Evolutionary conservation across 2,329 filamentous ascomycete genomes (phyloP).

Genomic region (Trichoderma semiorbis): DNA sequence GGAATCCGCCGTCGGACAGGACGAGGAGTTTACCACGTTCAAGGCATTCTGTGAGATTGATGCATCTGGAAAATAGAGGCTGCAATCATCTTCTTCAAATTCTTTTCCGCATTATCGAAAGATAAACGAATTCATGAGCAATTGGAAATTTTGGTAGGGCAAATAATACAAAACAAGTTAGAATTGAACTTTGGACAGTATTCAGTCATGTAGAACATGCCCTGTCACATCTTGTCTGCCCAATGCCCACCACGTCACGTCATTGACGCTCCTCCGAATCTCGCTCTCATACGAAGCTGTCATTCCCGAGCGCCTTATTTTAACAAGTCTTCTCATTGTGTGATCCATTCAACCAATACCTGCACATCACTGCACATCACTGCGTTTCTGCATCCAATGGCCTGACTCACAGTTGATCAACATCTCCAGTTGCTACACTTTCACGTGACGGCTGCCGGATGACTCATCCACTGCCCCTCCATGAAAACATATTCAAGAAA

Average conservation of each 20-base stretch:
- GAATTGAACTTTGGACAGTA: neutral
- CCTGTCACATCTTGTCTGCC: neutral
- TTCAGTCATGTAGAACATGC: neutral
- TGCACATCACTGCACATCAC: neutral
- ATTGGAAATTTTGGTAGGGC: neutral
- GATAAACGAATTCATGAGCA: neutral
- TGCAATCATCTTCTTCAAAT: conserved; percentile 25
- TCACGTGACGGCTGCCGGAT: conserved; percentile 7
- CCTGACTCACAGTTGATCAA: neutral
- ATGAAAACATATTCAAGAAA: conserved; percentile 5
- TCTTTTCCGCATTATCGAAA: neutral
- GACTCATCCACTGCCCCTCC: conserved; percentile 14
- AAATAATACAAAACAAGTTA: neutral
- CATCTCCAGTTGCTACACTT: neutral
- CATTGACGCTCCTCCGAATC: neutral
- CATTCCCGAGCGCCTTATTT: neutral
- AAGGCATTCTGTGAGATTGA: conserved; percentile 90
- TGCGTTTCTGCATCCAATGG: neutral
- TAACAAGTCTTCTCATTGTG: neutral
- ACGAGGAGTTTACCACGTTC: conserved; percentile 79
- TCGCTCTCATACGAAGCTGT: neutral
- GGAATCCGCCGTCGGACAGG: conserved; percentile 59
- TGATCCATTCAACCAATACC: neutral
- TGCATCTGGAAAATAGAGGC: conserved; percentile 34
- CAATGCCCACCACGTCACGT: neutral